Evolutionary conservation across 306 rosid genomes (phyloP).

Genomic region (Oemleria cerasiformis): DNA sequence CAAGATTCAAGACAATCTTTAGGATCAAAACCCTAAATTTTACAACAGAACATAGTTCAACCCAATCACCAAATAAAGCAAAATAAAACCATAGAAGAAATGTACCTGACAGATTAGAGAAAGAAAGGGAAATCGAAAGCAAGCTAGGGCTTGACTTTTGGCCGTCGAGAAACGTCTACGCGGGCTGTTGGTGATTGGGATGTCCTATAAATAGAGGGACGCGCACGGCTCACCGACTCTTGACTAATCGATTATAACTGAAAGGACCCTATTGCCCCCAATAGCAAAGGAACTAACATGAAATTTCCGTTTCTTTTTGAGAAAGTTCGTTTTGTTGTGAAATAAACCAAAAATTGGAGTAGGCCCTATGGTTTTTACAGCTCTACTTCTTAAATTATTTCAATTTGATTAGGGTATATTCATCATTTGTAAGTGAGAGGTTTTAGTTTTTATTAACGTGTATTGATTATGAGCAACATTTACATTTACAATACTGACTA

Average conservation of each 20-base stretch:
- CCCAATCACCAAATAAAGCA: no score
- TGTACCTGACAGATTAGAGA: neutral
- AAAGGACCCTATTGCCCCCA: neutral
- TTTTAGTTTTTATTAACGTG: no score
- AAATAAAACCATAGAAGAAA: neutral
- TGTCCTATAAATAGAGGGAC: neutral
- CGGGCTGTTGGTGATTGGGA: neutral
- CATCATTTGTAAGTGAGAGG: no score
- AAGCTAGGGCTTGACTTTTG: slow-evolving; percentile 8
- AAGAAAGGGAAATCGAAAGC: neutral
- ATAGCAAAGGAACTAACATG: neutral
- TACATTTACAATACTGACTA: no score
- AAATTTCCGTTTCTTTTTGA: neutral
- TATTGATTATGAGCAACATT: no score
- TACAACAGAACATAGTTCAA: neutral
- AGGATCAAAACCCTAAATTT: neutral
- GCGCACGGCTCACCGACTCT: neutral
- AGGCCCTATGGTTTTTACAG: no score
- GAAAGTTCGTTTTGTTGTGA: neutral
- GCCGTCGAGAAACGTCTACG: neutral
- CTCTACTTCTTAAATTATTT: no score
- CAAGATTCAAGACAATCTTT: neutral
- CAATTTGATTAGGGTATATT: no score
- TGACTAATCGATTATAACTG: neutral
- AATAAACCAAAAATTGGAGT: no score